A percentile compares a stretch with the other conserved stretches of the same genome.
Evolutionary conservation across 129 eudicot species (phyloP).

Genomic region (Arctium minus): DNA sequence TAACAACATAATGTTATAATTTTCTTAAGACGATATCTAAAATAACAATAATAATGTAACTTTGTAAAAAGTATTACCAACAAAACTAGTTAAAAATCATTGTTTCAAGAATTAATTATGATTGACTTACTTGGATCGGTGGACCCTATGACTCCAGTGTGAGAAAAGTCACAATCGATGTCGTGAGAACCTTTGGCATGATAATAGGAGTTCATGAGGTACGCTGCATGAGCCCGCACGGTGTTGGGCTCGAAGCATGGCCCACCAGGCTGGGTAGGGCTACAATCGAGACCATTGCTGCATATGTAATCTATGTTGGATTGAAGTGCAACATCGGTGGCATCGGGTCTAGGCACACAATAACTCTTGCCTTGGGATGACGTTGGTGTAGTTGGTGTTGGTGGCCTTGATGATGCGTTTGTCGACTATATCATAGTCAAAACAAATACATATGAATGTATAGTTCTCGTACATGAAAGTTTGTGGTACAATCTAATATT

Average conservation of each 20-base stretch:
- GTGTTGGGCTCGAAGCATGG: conserved; percentile 55
- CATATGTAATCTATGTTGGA: conserved; percentile 59
- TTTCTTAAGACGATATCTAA: background rate
- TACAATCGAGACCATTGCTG: conserved; percentile 51
- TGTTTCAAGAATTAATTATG: background rate
- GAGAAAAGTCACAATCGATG: conserved; percentile 43
- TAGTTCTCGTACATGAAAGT: background rate
- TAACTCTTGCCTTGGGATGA: conserved; percentile 27
- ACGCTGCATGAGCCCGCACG: conserved; percentile 56
- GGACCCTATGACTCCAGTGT: conserved; percentile 32
- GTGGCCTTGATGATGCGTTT: conserved; percentile 21
- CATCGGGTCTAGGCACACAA: conserved; percentile 53
- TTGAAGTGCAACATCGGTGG: conserved; percentile 42
- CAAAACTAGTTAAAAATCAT: background rate
- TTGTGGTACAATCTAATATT: background rate
- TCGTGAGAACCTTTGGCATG: conserved; percentile 45
- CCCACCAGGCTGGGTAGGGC: conserved; percentile 52
- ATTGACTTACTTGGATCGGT: conserved; percentile 52
- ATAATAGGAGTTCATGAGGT: conserved; percentile 61
- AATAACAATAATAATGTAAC: background rate
- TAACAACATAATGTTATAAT: background rate
- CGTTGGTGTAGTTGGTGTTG: conserved; percentile 34
- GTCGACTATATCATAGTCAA: conserved; percentile 6
- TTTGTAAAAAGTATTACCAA: background rate
- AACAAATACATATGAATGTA: background rate